Evolutionary conservation across 1,284 basidiomycete genomes (phyloP), one percentile per base, ranked within the genome.

Genomic region (Mixia osmundae): DNA sequence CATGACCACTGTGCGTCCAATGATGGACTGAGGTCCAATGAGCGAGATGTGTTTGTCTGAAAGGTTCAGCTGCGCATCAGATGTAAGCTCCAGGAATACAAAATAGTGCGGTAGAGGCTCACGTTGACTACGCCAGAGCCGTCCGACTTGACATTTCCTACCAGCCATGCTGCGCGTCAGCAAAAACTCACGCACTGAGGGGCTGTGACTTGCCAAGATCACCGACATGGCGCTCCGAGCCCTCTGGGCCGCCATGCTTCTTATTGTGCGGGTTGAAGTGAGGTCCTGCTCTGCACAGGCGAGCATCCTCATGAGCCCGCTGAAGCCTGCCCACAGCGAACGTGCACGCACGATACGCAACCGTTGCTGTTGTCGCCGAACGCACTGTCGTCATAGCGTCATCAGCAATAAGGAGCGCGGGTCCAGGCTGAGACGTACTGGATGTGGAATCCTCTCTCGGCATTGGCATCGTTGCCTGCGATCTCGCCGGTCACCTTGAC

Each of bases 141-240:
- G 51, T 80, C 66, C 38, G 67, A 65, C 48, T 64, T 50, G 49
- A 80, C 68, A 54, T 80, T n/a, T n/a, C n/a, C n/a, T n/a, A n/a
- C n/a, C n/a, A n/a, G n/a, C n/a, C n/a, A n/a, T n/a, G n/a, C n/a
- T n/a, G n/a, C n/a, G n/a, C n/a, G n/a, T n/a, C n/a, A n/a, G n/a
- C n/a, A n/a, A n/a, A n/a, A n/a, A n/a, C n/a, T n/a, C n/a, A n/a
- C n/a, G n/a, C n/a, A n/a, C n/a, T n/a, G n/a, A n/a, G n/a, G n/a
- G n/a, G n/a, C n/a, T n/a, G n/a, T n/a, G n/a, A n/a, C n/a, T n/a
- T 73, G 25, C 76, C 77, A 41, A 80, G 57, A 52, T 82, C 77
- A 12, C 77, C 76, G 19, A 73, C 66, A 54, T 80, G 77, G 44
- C 76, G 62, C 41, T 62, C 60, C 1, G 48, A 30, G 50, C 68